Conservation (phyloP, 768 basidiomycete species). For the Suillus hirtellus region DNA sequence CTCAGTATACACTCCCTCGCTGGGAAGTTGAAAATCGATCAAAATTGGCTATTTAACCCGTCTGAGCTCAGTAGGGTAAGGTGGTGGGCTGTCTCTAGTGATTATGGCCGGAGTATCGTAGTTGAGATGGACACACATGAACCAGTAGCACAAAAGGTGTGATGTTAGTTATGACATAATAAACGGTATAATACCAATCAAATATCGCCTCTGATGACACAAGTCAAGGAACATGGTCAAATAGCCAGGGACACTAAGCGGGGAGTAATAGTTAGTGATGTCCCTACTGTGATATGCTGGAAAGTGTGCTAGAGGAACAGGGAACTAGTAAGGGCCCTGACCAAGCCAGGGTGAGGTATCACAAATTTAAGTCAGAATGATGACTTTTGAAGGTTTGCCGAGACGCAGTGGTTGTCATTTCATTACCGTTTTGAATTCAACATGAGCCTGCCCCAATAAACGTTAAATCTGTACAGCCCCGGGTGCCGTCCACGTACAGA, state of each 20-base stretch:
- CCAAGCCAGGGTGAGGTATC: too few relatives aligned
- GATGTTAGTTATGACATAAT: not conserved
- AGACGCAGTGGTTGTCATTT: too few relatives aligned
- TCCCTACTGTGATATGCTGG: too few relatives aligned
- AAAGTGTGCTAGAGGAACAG: too few relatives aligned
- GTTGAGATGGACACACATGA: constrained; percentile 16
- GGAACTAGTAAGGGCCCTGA: too few relatives aligned
- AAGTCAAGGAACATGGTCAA: not conserved
- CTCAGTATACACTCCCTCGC: constrained; percentile 17
- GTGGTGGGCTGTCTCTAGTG: constrained; percentile 8
- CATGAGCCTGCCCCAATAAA: too few relatives aligned
- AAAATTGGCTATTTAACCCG: constrained; percentile 16
- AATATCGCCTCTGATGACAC: not conserved
- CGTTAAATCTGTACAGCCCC: too few relatives aligned
- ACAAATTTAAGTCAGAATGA: too few relatives aligned
- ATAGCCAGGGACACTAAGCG: not conserved
- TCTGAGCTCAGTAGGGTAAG: constrained; percentile 16
- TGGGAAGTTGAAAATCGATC: constrained; percentile 11
- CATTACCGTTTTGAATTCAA: too few relatives aligned
- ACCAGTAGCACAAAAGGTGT: not conserved
- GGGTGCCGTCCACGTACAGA: too few relatives aligned
- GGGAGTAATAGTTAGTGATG: too few relatives aligned
- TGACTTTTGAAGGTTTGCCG: too few relatives aligned
- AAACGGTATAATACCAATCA: not conserved
- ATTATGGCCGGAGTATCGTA: constrained; percentile 8